Evolutionary conservation across 768 basidiomycete species (phyloP).

Genomic region (Asterophora parasitica): DNA sequence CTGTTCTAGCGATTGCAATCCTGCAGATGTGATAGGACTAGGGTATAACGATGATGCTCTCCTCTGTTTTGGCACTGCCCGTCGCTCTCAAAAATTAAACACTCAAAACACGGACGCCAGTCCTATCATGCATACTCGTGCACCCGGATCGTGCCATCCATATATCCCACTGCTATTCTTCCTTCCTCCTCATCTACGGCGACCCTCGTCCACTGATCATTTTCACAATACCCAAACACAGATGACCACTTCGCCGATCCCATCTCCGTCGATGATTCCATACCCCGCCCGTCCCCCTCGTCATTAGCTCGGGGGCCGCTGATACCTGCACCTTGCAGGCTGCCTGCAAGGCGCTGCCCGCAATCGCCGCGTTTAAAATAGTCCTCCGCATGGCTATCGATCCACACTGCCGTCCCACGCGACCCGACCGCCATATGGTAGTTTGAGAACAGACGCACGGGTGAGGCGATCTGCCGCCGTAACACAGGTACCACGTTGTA

Average conservation of each 20-base stretch:
- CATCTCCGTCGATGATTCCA: constrained; percentile 21
- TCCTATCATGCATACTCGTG: constrained; percentile 40
- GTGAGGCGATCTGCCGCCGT: constrained; percentile 43
- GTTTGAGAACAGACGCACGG: constrained; percentile 52
- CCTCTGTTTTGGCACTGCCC: too few relatives aligned
- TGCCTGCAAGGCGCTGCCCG: constrained; percentile 61
- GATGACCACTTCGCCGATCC: constrained; percentile 30
- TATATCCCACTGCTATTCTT: constrained; percentile 36
- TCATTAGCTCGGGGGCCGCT: constrained; percentile 11
- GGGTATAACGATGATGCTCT: not conserved
- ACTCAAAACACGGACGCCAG: too few relatives aligned
- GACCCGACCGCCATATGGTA: constrained; percentile 51
- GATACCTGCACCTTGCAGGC: constrained; percentile 9
- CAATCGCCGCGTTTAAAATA: constrained; percentile 38
- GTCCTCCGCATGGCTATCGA: constrained; percentile 58
- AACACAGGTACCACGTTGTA: constrained; percentile 35
- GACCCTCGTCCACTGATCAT: constrained; percentile 46
- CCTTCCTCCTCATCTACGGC: constrained; percentile 46
- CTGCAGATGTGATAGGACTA: too few relatives aligned
- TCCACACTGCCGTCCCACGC: constrained; percentile 61
- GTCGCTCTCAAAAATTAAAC: too few relatives aligned
- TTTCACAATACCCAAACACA: constrained; percentile 41
- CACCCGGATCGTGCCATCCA: constrained; percentile 46
- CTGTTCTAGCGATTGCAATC: too few relatives aligned
- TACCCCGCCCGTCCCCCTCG: constrained; percentile 9